Evolutionary conservation across 2,329 filamentous ascomycete genomes (phyloP).

Genomic region (Penicillium sp.): DNA sequence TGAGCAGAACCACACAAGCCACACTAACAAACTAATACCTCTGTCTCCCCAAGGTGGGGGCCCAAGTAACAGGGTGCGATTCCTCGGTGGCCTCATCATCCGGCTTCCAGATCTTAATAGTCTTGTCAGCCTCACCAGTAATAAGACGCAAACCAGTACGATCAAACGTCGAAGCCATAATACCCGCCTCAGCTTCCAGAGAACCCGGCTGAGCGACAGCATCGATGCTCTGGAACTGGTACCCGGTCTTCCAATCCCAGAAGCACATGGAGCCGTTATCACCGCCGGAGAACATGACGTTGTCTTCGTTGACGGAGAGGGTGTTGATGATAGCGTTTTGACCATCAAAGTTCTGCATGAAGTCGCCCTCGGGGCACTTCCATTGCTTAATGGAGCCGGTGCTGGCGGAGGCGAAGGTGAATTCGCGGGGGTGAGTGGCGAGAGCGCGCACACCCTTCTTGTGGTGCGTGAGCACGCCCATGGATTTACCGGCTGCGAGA

Average conservation of each 20-base stretch:
- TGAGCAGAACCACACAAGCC: too few relatives aligned
- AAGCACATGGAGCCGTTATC: conserved; percentile 96
- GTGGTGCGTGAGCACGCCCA: conserved; percentile 93
- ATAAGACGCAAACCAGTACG: conserved; percentile 79
- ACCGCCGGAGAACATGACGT: conserved; percentile 86
- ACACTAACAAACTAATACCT: conserved; percentile 58
- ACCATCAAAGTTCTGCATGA: conserved; percentile 98
- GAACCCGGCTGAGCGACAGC: conserved; percentile 90
- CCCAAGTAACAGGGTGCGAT: conserved; percentile 87
- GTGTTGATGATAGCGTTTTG: conserved; percentile 97
- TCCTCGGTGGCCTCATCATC: conserved; percentile 86
- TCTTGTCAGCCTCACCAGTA: conserved; percentile 93
- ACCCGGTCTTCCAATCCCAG: conserved; percentile 97
- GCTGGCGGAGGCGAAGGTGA: conserved; percentile 88
- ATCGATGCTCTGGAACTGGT: conserved; percentile 81
- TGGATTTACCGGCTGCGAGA: conserved; percentile 87
- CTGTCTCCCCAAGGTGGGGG: conserved; percentile 65
- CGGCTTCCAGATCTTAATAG: conserved; percentile 95
- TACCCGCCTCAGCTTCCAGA: conserved; percentile 82
- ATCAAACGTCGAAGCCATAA: conserved; percentile 92
- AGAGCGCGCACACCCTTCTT: conserved; percentile 91
- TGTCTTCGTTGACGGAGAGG: conserved; percentile 83
- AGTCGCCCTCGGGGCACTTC: conserved; percentile 95
- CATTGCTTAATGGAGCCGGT: conserved; percentile 96
- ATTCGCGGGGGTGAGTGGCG: conserved; percentile 78